phyloP scores from a whole-genome alignment of 805 yeast genomes.

The Barnettozyma sp. region DNA sequence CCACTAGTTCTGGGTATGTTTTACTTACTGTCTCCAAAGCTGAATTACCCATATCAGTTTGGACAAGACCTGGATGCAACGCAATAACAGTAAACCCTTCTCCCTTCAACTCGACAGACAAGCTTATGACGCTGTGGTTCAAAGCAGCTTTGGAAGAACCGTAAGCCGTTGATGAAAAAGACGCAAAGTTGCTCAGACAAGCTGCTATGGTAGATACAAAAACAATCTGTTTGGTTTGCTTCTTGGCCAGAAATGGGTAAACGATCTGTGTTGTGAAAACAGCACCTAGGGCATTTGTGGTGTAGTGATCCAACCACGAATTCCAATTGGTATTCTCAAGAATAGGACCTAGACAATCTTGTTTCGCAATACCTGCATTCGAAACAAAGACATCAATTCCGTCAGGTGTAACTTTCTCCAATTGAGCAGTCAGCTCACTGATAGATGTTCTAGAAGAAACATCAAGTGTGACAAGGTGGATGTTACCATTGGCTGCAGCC shows the following conservation, averaged over 20 bases:
- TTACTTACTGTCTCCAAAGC: constrained; percentile 2
- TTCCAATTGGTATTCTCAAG: constrained; percentile 3
- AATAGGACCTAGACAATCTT: background rate
- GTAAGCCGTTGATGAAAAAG: constrained; percentile 15
- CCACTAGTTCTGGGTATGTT: background rate
- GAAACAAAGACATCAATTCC: constrained; percentile 15
- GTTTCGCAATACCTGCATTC: constrained; percentile 13
- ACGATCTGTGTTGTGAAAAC: constrained; percentile 5
- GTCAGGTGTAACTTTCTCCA: constrained; percentile 5
- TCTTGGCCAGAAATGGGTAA: constrained; percentile 16
- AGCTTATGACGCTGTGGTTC: constrained; percentile 24
- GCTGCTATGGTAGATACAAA: constrained; percentile 22
- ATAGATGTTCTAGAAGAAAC: constrained; percentile 12
- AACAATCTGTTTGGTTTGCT: constrained; percentile 16
- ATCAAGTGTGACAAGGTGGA: constrained; percentile 11
- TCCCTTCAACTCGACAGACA: constrained; percentile 24
- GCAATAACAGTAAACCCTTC: constrained; percentile 28
- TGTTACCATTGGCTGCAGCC: constrained; percentile 1
- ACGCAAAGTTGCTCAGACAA: constrained; percentile 14
- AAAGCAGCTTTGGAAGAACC: constrained; percentile 31
- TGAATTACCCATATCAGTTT: constrained; percentile 28
- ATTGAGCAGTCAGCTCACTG: constrained; percentile 2
- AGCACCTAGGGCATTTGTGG: constrained; percentile 11
- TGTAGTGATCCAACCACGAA: constrained; percentile 4
- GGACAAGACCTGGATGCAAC: constrained; percentile 36